phyloP scores from a whole-genome alignment of 768 basidiomycete genomes.

The Agaricus blazei region DNA sequence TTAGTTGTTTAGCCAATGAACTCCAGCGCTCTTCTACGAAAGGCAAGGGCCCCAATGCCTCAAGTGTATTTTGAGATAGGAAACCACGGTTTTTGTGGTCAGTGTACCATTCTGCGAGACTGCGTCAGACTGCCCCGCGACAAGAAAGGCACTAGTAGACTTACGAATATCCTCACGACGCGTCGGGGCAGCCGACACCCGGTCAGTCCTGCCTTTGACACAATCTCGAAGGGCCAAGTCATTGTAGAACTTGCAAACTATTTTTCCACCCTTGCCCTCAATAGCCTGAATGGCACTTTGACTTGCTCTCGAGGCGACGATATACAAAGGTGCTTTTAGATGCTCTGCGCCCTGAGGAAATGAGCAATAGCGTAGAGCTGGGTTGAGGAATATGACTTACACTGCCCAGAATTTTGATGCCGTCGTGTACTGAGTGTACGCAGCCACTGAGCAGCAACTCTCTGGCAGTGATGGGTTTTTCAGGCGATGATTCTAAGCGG shows the following conservation, averaged over 20 bases:
- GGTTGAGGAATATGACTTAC: slow-evolving; percentile 39
- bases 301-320: slow-evolving; percentile 82
- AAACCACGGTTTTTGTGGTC: slow-evolving; percentile 71
- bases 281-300: slow-evolving; percentile 82
- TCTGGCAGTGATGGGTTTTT: slow-evolving; percentile 82
- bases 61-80: slow-evolving; percentile 55
- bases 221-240: slow-evolving; percentile 75
- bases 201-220: slow-evolving; percentile 66
- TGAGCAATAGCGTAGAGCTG: background rate
- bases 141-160: slow-evolving; percentile 21
- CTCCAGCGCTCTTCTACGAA: slow-evolving; percentile 70
- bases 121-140: slow-evolving; percentile 4
- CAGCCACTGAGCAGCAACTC: slow-evolving; percentile 84
- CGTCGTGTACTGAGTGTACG: slow-evolving; percentile 83
- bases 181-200: slow-evolving; percentile 74
- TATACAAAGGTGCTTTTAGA: slow-evolving; percentile 67
- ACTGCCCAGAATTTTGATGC: slow-evolving; percentile 86
- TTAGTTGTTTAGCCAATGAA: slow-evolving; percentile 55
- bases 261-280: slow-evolving; percentile 73
- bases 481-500: slow-evolving; percentile 69
- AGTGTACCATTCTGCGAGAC: slow-evolving; percentile 68
- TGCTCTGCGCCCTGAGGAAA: slow-evolving; percentile 54
- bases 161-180: slow-evolving; percentile 79
- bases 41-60: slow-evolving; percentile 45
- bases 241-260: slow-evolving; percentile 93